A percentile compares a stretch with the other conserved stretches of the same genome.
These are phyloP conservation scores for Wallacemonas sp. DNA, from an alignment of 208 protist genomes.

Conservation along the genomic window DNA sequence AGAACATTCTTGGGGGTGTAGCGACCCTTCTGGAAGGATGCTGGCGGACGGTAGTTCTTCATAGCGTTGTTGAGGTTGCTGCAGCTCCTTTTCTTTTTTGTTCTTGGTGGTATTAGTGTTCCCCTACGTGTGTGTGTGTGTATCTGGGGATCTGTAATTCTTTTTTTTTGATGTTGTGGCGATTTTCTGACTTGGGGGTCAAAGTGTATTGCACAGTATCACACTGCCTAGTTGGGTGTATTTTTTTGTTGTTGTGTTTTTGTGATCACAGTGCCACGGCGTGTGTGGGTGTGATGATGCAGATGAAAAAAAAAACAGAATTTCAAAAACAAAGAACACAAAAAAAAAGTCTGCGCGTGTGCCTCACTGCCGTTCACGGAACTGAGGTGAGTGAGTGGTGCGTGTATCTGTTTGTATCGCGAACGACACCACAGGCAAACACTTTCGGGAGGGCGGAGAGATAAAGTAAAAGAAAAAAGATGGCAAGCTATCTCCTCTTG, in stretches of 20 bases:
- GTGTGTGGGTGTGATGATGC: constrained; percentile 1
- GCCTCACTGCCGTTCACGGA: background rate
- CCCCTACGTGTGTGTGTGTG: constrained; percentile 16
- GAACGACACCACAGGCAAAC: too few species aligned
- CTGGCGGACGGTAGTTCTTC: constrained; percentile 50
- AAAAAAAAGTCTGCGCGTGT: background rate
- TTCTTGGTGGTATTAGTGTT: background rate
- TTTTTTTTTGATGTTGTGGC: too few species aligned
- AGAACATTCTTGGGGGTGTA: constrained; percentile 77
- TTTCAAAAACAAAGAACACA: background rate
- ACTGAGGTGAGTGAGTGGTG: too few species aligned
- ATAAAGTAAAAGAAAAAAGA: too few species aligned
- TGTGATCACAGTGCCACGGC: background rate
- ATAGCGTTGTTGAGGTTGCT: constrained; percentile 18
- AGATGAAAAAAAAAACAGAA: background rate
- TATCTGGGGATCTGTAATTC: too few species aligned
- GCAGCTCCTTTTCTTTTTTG: background rate
- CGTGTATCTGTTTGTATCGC: too few species aligned
- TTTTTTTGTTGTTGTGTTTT: too few species aligned
- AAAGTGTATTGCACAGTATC: too few species aligned
- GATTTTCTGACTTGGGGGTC: too few species aligned
- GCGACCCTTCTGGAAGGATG: constrained; percentile 52
- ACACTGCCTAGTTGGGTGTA: too few species aligned
- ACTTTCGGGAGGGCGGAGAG: too few species aligned
- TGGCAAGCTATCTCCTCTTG: too few species aligned